Conservation (phyloP, 1,284 basidiomycete species). For the Papiliotrema laurentii region DNA sequence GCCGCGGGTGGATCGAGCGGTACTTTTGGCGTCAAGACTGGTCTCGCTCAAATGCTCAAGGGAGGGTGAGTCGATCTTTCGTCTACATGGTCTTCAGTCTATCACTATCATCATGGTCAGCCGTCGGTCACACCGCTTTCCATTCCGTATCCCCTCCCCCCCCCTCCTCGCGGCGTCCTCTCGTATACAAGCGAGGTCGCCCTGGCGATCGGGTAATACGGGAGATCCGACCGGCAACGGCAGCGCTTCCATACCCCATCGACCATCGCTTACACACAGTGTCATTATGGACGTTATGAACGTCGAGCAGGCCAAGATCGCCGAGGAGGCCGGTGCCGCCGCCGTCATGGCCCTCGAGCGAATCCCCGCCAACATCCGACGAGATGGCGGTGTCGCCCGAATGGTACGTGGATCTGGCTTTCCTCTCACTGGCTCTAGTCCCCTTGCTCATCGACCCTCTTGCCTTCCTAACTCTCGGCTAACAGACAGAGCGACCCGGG, state of each 20-base stretch:
- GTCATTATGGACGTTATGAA: slow-evolving; percentile 83
- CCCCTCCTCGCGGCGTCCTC: too few species aligned
- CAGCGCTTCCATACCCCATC: neutral
- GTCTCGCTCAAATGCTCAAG: slow-evolving; percentile 92
- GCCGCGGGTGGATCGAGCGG: slow-evolving; percentile 54
- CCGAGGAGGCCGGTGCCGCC: slow-evolving; percentile 95
- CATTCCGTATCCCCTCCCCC: neutral
- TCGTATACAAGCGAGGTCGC: too few species aligned
- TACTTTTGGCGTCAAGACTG: slow-evolving; percentile 89
- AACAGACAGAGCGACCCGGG: slow-evolving; percentile 74
- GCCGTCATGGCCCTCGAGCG: slow-evolving; percentile 97
- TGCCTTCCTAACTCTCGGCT: too few species aligned
- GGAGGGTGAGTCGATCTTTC: slow-evolving; percentile 45
- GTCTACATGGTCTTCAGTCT: neutral
- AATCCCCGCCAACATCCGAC: slow-evolving; percentile 92
- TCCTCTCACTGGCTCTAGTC: neutral
- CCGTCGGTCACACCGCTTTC: neutral
- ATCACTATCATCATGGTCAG: neutral
- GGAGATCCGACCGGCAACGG: neutral
- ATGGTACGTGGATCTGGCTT: slow-evolving; percentile 60
- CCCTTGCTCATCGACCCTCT: neutral
- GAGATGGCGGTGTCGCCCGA: slow-evolving; percentile 82
- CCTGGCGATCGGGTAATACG: too few species aligned
- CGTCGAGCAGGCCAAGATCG: slow-evolving; percentile 72
- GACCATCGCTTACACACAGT: slow-evolving; percentile 52